Percentiles rank a stretch among this genome's conserved stretches.
Evolutionary conservation across 192 early-diverging fungal genomes (phyloP).

Genomic region (Oehlia diaphana): DNA sequence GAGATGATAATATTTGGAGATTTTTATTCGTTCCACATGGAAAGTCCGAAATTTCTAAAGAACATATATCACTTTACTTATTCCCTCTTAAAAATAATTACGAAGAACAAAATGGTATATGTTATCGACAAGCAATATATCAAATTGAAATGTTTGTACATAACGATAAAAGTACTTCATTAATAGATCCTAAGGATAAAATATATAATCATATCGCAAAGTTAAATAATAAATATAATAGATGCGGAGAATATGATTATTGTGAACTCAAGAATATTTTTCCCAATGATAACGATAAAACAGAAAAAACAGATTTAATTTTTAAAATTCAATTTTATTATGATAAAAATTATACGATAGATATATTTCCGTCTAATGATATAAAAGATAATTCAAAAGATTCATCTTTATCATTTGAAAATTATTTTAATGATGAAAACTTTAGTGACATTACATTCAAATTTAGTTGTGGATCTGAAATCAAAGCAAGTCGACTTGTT

Average conservation of each 20-base stretch:
- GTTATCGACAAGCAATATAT: neutral
- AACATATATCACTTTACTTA: neutral
- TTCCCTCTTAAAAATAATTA: neutral
- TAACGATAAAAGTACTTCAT: neutral
- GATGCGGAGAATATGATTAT: neutral
- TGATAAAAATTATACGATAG: neutral
- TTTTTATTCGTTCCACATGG: neutral
- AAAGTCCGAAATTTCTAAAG: neutral
- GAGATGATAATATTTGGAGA: neutral
- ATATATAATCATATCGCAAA: neutral
- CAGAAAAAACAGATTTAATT: neutral
- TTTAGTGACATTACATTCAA: conserved; percentile 27
- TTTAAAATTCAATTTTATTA: neutral
- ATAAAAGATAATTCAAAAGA: neutral
- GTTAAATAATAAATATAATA: neutral
- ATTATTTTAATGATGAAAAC: conserved; percentile 22
- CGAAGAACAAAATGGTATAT: neutral
- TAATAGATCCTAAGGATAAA: neutral
- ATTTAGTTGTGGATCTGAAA: conserved; percentile 10
- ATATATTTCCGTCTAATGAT: neutral
- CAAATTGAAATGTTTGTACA: neutral
- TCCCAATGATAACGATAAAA: neutral
- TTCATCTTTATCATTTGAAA: neutral
- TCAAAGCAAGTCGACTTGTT: conserved; percentile 11
- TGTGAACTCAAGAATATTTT: neutral